Base-by-base conservation (phyloP, 345 rosid genomes). In the Euclidium syriacum region DNA sequence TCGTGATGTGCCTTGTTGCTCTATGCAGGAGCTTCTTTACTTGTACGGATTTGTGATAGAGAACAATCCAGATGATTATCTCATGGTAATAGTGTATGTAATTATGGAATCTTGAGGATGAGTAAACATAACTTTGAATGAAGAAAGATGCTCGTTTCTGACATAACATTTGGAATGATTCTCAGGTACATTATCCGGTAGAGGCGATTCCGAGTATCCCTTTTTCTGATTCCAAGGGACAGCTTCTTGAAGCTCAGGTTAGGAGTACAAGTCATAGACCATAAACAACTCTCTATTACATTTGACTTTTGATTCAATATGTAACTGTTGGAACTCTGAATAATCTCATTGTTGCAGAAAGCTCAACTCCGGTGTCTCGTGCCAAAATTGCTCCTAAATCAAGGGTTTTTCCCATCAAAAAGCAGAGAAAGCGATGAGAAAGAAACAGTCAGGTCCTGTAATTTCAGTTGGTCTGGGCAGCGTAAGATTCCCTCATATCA, bases 391-490 rank as follows among this genome's bases (percentile, higher is more conserved):
- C 73, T 79, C 71, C 77, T 91, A 44, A 79, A 76, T 59, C 58
- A 73, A 62, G 92, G 98, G 49, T 82, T 88, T 70, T 86, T 85
- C 58, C 79, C 83, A 64, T 52, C 86, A 40, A 78, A 68, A 12
- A 53, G 33, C 49, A 71, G 77, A 74, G 63, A 54, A 54, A 72
- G 30, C 34, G 52, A 30, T 24, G 54, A 70, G 50, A 5, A 14
- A 22, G 73, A 62, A 48, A 67, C 18, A 26, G 76, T 60, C 18
- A 33, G 30, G 43, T 55, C 62, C 62, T 71, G 71, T 75, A 80
- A 75, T 78, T 86, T 80, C 69, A 91, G 96, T 79, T 91, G 98
- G 95, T 84, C 95, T 68, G 98, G 98, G 65, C 78, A 81, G 65
- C 96, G 98, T 49, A 79, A 47, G 72, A 78, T 20, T 4, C 96